These are phyloP conservation scores for Mycena amicta DNA, from an alignment of 768 basidiomycete species.

Conservation along the genomic window DNA sequence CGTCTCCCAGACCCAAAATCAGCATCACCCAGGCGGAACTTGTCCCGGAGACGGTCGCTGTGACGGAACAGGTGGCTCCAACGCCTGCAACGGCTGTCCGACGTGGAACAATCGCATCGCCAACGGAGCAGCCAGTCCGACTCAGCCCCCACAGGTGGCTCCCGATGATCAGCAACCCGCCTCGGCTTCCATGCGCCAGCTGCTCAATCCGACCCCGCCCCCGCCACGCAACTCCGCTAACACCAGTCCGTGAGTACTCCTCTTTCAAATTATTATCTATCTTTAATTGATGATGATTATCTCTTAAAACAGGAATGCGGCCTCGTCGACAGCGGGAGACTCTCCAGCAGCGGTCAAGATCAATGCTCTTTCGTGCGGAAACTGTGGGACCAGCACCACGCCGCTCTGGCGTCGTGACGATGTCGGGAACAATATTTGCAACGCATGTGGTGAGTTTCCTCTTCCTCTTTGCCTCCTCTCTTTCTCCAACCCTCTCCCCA, in stretches of 20 bases:
- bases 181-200: conserved; percentile 17
- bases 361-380: conserved; percentile 82
- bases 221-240: background rate
- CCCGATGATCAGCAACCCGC: conserved; percentile 5
- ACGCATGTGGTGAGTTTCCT: conserved; percentile 82
- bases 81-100: conserved; percentile 93
- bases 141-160: too few species aligned
- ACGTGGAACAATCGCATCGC: conserved; percentile 87
- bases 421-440: conserved; percentile 91
- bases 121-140: conserved; percentile 24
- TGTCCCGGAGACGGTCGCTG: conserved; percentile 98
- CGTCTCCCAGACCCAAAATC: conserved; percentile 23
- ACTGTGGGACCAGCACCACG: conserved; percentile 88
- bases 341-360: conserved; percentile 35
- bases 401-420: conserved; percentile 90
- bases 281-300: background rate
- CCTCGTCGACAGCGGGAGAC: background rate
- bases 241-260: background rate
- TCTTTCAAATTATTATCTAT: background rate
- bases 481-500: conserved; percentile 9
- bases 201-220: conserved; percentile 21
- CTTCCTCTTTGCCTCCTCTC: conserved; percentile 20
- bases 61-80: conserved; percentile 94
- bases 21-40: conserved; percentile 57
- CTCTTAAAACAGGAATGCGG: background rate